Evolutionary conservation across 345 rosid genomes (phyloP), one percentile per base, ranked within the genome.

Genomic region (Microcos paniculata): DNA sequence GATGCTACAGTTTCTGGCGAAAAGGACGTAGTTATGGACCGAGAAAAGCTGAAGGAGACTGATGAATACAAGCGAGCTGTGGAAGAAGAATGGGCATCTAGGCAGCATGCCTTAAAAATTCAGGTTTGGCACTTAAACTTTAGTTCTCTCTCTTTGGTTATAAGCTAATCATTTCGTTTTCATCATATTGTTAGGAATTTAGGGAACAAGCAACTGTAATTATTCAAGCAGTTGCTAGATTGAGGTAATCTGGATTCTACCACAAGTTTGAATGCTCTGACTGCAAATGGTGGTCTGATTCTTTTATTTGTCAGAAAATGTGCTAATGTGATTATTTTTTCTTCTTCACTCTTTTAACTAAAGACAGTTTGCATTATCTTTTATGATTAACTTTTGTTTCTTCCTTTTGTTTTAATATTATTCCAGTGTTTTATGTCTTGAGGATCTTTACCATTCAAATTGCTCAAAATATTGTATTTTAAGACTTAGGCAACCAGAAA

Each of bases 21-120:
- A 69, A 63, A 72, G 12, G 83, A 84, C 81, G 76, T 88, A 64
- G 85, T 95, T 80, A 86, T 84, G 69, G 89, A 86, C 62, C 84
- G 92, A 78, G 96, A 95, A 86, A 90, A 78, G 82, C 82, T 89
- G 51, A 93, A 95, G 85, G 91, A 90, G 88, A 93, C 99, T 19
- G 89, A 87, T 80, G 94, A 88, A 74, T 93, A 88, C 87, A 93
- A 90, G 82, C 92, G 76, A 84, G 98, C 93, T 57, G 75, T 40
- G 33, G 90, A 95, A 85, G 90, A 87, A 86, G 99, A 93, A 85
- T 89, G 93, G 98, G 90, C 86, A 71, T 89, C 94, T 55, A 88
- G 94, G 83, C 92, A 91, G 75, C 84, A 31, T 52, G 88, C 90
- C 78, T 77, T 94, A 81, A 83, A 87, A 78, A 78, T 87, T 80